phyloP scores from a whole-genome alignment of 345 rosid genomes.

The Syzygium jambos region DNA sequence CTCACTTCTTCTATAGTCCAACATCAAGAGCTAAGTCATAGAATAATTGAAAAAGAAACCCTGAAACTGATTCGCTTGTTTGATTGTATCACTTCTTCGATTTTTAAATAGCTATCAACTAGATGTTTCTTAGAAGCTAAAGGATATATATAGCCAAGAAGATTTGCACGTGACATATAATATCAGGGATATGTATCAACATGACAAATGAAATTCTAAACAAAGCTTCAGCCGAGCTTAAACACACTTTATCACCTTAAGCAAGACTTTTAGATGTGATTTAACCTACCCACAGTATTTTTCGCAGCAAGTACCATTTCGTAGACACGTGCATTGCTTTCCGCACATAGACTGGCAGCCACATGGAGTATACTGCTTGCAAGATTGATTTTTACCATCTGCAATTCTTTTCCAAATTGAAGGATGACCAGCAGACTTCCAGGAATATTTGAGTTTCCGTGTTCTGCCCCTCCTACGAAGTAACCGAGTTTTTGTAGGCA shows the following conservation, averaged over 20 bases:
- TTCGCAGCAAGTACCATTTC: constrained; percentile 81
- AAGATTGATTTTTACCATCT: constrained; percentile 45
- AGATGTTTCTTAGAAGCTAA: neutral
- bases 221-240: neutral
- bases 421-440: constrained; percentile 77
- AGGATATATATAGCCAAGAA: neutral
- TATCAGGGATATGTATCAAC: neutral
- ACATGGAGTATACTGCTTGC: constrained; percentile 85
- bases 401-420: constrained; percentile 59
- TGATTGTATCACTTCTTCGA: neutral
- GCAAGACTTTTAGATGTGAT: neutral
- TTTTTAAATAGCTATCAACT: neutral
- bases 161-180: neutral
- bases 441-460: constrained; percentile 86
- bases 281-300: constrained; percentile 81
- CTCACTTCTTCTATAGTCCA: neutral
- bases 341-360: constrained; percentile 82
- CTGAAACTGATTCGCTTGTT: neutral
- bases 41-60: neutral
- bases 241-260: neutral
- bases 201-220: neutral
- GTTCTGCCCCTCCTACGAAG: constrained; percentile 62
- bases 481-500: constrained; percentile 41
- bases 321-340: constrained; percentile 65
- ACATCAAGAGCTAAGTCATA: neutral